phyloP scores from a whole-genome alignment of 495 filamentous ascomycete genomes.

The Neurospora sp. region DNA sequence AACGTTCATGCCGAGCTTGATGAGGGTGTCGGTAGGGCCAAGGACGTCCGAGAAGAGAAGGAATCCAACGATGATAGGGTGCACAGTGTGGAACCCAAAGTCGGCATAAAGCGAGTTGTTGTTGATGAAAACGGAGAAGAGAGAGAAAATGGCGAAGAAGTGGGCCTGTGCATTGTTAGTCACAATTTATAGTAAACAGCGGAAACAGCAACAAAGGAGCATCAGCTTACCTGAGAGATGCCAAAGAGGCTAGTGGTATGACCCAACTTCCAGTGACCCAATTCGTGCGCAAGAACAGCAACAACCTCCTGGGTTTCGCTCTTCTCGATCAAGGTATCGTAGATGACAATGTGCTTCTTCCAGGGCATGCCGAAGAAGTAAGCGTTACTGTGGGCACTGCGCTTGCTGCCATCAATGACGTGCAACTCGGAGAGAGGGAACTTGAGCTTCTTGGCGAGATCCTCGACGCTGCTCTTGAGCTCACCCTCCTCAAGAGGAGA shows the following conservation, averaged over 20 bases:
- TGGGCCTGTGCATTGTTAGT: slow-evolving; percentile 43
- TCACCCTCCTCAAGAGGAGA: slow-evolving; percentile 79
- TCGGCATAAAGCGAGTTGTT: slow-evolving; percentile 82
- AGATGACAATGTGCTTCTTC: slow-evolving; percentile 99
- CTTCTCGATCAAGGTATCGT: slow-evolving; percentile 94
- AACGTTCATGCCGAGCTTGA: slow-evolving; percentile 94
- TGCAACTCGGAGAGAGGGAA: slow-evolving; percentile 87
- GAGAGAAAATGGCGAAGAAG: slow-evolving; percentile 90
- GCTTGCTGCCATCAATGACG: slow-evolving; percentile 96
- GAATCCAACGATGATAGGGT: slow-evolving; percentile 93
- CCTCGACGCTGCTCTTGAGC: slow-evolving; percentile 82
- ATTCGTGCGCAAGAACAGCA: slow-evolving; percentile 87
- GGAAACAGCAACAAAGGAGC: not conserved
- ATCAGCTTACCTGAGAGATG: slow-evolving; percentile 69
- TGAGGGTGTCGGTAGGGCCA: slow-evolving; percentile 78
- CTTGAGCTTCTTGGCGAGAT: slow-evolving; percentile 69
- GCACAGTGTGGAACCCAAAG: slow-evolving; percentile 78
- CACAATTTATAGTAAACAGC: not conserved
- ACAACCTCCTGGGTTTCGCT: slow-evolving; percentile 84
- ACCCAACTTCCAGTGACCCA: slow-evolving; percentile 92
- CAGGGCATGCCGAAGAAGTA: slow-evolving; percentile 97
- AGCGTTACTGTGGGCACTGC: slow-evolving; percentile 93
- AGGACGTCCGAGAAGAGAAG: slow-evolving; percentile 92
- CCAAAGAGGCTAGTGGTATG: slow-evolving; percentile 89
- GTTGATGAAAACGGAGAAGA: slow-evolving; percentile 96